These are phyloP conservation scores for Rhexocercosporidium sp. DNA, from an alignment of 2,329 filamentous ascomycete species.

Conservation along the genomic window DNA sequence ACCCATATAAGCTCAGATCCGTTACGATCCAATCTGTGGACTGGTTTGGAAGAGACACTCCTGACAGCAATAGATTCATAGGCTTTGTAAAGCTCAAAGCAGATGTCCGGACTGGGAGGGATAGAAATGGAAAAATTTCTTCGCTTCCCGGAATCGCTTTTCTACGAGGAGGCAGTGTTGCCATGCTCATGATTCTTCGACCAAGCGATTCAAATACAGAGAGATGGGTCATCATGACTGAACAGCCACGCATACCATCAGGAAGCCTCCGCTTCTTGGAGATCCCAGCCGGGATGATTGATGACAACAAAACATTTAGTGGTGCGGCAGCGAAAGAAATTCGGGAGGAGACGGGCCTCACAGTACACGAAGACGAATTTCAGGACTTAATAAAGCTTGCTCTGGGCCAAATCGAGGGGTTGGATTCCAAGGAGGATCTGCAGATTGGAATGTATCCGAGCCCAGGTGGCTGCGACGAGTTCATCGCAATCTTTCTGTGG, in stretches of 20 bases:
- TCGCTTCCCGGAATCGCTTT: slow-evolving; percentile 16
- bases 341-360: slow-evolving; percentile 62
- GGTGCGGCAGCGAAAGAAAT: slow-evolving; percentile 65
- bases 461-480: slow-evolving; percentile 62
- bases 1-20: too few relatives aligned
- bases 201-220: slow-evolving; percentile 20
- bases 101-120: too few relatives aligned
- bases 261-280: slow-evolving; percentile 10
- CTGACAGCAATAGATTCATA: too few relatives aligned
- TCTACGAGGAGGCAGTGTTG: slow-evolving; percentile 22
- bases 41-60: neutral
- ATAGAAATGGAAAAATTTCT: neutral
- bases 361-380: slow-evolving; percentile 56
- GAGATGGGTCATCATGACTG: slow-evolving; percentile 27
- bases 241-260: slow-evolving; percentile 23
- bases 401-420: slow-evolving; percentile 38
- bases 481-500: slow-evolving; percentile 60
- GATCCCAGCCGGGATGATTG: slow-evolving; percentile 20
- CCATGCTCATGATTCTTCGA: slow-evolving; percentile 26
- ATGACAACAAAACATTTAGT: slow-evolving; percentile 47
- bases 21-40: neutral
- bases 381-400: too few relatives aligned
- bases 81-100: neutral
- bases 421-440: slow-evolving; percentile 17
- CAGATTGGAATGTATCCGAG: slow-evolving; percentile 57